These are phyloP conservation scores for Pseudotsuga menziesii DNA, from an alignment of 75 land plant genomes.

Conservation along the genomic window DNA sequence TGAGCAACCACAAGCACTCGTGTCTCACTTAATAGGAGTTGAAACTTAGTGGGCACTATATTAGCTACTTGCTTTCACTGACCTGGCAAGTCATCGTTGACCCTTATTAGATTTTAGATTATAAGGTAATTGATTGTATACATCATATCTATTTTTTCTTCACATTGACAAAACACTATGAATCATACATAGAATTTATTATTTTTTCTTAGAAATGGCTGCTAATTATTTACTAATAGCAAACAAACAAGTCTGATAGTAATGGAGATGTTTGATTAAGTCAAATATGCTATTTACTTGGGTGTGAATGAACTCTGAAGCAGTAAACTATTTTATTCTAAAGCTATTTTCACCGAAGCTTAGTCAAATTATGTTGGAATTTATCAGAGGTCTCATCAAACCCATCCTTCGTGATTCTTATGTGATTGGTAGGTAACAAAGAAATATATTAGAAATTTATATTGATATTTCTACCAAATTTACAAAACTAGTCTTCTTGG, in stretches of 20 bases:
- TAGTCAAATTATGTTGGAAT: background rate
- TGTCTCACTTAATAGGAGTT: no score
- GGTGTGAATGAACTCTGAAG: background rate
- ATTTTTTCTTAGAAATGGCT: no score
- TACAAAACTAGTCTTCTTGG: no score
- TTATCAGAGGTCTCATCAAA: background rate
- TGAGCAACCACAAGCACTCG: no score
- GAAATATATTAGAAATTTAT: no score
- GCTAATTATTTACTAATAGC: background rate
- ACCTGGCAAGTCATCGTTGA: no score
- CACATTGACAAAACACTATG: background rate
- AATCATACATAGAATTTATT: background rate
- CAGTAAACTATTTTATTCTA: background rate
- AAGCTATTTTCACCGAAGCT: background rate
- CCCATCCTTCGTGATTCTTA: background rate
- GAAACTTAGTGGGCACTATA: no score
- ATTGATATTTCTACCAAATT: no score
- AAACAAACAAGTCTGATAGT: background rate
- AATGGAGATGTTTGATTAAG: background rate
- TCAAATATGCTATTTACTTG: background rate
- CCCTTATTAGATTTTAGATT: background rate
- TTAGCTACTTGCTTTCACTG: no score
- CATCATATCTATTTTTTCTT: background rate
- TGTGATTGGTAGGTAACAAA: no score
- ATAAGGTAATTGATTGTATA: background rate